Evolutionary conservation across 495 filamentous ascomycete genomes (phyloP).

Genomic region (Aspergillus leporis): DNA sequence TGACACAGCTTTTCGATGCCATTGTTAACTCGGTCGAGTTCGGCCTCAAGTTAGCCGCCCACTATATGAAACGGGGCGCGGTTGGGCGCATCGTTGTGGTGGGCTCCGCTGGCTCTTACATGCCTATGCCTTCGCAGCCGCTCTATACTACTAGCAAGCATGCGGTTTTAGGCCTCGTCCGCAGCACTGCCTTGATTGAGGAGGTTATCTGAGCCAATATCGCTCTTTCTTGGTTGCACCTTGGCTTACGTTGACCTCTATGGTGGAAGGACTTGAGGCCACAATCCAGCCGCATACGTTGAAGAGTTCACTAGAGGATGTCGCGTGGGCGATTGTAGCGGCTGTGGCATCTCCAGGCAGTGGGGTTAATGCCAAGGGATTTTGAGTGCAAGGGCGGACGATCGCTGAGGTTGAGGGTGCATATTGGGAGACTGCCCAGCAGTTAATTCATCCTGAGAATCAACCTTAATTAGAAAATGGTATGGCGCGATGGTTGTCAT

Average conservation of each 20-base stretch:
- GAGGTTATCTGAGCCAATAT: constrained; percentile 19
- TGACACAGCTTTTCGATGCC: constrained; percentile 15
- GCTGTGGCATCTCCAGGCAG: constrained; percentile 5
- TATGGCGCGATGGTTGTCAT: too few species aligned
- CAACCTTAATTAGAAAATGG: constrained; percentile 7
- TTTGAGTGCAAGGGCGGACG: constrained; percentile 21
- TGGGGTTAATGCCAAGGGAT: constrained; percentile 24
- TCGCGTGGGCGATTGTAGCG: constrained; percentile 7
- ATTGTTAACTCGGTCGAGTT: constrained; percentile 23
- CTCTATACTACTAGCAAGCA: constrained; percentile 25
- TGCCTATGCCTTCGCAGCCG: constrained; percentile 24
- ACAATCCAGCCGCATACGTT: constrained; percentile 11
- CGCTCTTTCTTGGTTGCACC: constrained; percentile 24
- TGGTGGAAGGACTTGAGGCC: constrained; percentile 18
- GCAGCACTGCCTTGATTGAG: constrained; percentile 18
- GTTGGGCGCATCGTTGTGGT: constrained; percentile 22
- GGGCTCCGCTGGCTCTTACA: constrained; percentile 25
- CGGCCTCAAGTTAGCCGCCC: constrained; percentile 23
- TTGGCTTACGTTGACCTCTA: constrained; percentile 24
- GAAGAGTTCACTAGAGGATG: constrained; percentile 21
- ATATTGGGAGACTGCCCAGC: constrained; percentile 20
- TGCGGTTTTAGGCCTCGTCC: constrained; percentile 23
- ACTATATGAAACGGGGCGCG: constrained; percentile 19
- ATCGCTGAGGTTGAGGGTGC: constrained; percentile 26
- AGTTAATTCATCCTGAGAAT: constrained; percentile 23